phyloP scores from a whole-genome alignment of 116 monocot genomes.

The Trichopus zeylanicus region DNA sequence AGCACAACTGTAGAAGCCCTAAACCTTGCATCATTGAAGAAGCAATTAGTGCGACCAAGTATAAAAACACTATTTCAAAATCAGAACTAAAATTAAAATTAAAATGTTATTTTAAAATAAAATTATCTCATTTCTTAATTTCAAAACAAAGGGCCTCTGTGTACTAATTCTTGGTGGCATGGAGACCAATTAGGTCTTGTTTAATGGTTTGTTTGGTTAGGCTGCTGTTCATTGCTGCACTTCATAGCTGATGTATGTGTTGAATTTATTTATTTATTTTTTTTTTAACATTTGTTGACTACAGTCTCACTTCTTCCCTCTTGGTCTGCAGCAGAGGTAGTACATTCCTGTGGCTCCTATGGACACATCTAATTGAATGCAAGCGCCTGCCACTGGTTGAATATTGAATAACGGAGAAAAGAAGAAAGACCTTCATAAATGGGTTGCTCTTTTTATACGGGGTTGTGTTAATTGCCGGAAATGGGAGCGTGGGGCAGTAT shows the following conservation, averaged over 20 bases:
- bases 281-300: neutral
- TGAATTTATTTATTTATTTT: neutral
- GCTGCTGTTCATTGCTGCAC: no score
- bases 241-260: neutral
- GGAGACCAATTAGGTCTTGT: neutral
- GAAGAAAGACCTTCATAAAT: neutral
- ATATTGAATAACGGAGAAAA: neutral
- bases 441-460: neutral
- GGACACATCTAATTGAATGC: constrained; percentile 7
- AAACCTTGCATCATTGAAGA: no score
- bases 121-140: no score
- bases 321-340: neutral
- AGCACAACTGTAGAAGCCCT: no score
- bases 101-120: no score
- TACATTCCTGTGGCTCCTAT: constrained; percentile 15
- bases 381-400: constrained; percentile 1
- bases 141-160: no score
- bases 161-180: no score
- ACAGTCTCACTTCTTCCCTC: neutral
- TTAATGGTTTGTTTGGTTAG: neutral
- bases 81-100: no score
- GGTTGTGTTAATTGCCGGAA: constrained; percentile 4
- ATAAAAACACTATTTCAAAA: no score
- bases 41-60: no score
- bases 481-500: neutral